Evolutionary conservation across 768 basidiomycete species (phyloP), one percentile per base, ranked within the genome.

Genomic region (Phylloporus scabripes): DNA sequence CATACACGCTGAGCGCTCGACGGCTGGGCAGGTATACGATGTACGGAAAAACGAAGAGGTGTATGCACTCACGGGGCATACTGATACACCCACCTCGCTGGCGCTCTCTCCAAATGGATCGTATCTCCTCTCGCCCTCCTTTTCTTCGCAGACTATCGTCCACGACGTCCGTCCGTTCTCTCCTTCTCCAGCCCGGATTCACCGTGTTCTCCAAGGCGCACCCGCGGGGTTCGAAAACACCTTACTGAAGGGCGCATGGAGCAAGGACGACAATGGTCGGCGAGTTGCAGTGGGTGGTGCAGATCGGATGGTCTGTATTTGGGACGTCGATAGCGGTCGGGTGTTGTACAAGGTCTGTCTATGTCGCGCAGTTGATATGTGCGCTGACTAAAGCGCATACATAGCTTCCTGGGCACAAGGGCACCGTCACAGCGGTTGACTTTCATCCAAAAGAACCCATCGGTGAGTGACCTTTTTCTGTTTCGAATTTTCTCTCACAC

Each of bases 391-490:
- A 1, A 9, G 17, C 31, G 20, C 45, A n/a, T 20, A 21, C 29
- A 17, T 52, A 90, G 89, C 77, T 97, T 49, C 92, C 95, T 33
- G 95, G 95, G 12, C 95, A 99, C 67, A 96, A 92, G 66, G 94
- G 95, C 10, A 94, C 94, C 0, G 93, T 98, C 12, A 93, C 92
- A 1, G 74, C 85, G n/a, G 91, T 92, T 0, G 96, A 95, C 59
- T 96, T 95, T 74, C 92, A 95, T 65, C 93, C 95, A 8, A 91
- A 85, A 61, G 93, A 96, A 59, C 94, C 93, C 10, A 93, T 96
- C 65, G 80, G 92, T 95, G 67, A 55, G 92, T 74, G 10, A 48
- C 14, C 14, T 12, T 14, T 43, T 20, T 20, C 34, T 37, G 7
- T 41, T 12, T 28, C 31, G 20, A 9, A 17, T 29, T 15, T 40